phyloP scores from a whole-genome alignment of 2,329 filamentous ascomycete genomes.

The Thermothelomyces thermophilus region DNA sequence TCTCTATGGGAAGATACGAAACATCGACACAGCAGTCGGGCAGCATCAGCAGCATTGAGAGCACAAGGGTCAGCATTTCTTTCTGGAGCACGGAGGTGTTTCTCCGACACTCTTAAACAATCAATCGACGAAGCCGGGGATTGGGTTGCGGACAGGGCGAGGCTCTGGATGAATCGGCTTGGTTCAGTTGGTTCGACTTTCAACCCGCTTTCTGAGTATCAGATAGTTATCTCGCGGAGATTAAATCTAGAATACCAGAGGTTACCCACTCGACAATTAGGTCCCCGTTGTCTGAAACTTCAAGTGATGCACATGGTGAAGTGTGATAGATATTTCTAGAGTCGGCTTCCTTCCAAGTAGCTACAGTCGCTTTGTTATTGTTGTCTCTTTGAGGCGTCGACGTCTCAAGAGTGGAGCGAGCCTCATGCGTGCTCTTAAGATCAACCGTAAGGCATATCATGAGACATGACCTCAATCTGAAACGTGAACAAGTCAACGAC shows the following conservation, averaged over 20 bases:
- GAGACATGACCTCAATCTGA: too few species aligned
- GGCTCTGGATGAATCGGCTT: constrained; percentile 1
- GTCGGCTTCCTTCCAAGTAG: too few species aligned
- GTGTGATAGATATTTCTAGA: background rate
- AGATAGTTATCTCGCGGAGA: constrained; percentile 40
- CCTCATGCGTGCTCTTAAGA: too few species aligned
- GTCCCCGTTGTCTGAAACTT: background rate
- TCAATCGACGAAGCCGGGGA: constrained; percentile 11
- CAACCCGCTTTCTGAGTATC: constrained; percentile 62
- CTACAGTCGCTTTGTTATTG: too few species aligned
- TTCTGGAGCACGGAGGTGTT: constrained; percentile 1
- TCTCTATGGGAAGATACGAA: background rate
- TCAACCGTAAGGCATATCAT: too few species aligned
- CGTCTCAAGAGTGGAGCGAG: too few species aligned
- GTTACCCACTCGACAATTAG: constrained; percentile 51
- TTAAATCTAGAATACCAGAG: constrained; percentile 52
- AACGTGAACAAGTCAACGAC: too few species aligned
- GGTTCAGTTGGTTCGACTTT: constrained; percentile 27
- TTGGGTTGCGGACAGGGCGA: background rate
- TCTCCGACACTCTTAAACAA: constrained; percentile 20
- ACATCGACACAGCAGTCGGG: constrained; percentile 1
- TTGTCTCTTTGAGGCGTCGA: background rate
- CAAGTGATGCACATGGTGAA: background rate
- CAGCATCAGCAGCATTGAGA: constrained; percentile 1
- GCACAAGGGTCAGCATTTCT: constrained; percentile 16